These are phyloP conservation scores for Dillenia turbinata DNA, from an alignment of 164 flowering plant genomes.

Conservation along the genomic window DNA sequence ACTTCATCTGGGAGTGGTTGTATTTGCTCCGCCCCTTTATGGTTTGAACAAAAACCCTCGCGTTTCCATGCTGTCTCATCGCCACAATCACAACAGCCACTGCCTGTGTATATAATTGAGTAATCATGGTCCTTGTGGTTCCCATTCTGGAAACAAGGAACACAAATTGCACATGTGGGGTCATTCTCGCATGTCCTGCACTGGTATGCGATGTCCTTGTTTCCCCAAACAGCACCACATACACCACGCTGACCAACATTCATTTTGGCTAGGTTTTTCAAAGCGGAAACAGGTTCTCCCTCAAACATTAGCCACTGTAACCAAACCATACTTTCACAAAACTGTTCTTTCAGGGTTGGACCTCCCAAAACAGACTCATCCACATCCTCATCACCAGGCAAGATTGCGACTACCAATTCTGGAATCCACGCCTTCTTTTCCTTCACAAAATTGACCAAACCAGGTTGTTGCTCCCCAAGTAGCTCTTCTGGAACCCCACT, in stretches of 20 bases:
- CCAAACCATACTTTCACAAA: slow-evolving; percentile 68
- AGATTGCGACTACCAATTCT: slow-evolving; percentile 53
- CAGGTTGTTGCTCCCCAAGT: slow-evolving; percentile 29
- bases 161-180: slow-evolving; percentile 97
- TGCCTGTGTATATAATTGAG: slow-evolving; percentile 76
- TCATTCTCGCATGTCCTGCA: slow-evolving; percentile 92
- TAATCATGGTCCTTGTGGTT: slow-evolving; percentile 88
- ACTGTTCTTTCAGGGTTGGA: slow-evolving; percentile 29
- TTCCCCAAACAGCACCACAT: slow-evolving; percentile 96
- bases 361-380: slow-evolving; percentile 16
- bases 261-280: slow-evolving; percentile 39
- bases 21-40: slow-evolving; percentile 90
- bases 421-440: slow-evolving; percentile 28
- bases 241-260: slow-evolving; percentile 75
- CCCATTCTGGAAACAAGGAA: slow-evolving; percentile 95
- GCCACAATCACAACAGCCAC: slow-evolving; percentile 99
- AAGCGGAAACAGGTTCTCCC: slow-evolving; percentile 43
- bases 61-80: slow-evolving; percentile 97
- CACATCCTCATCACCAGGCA: slow-evolving; percentile 57
- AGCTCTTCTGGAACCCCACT: slow-evolving; percentile 54
- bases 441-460: slow-evolving; percentile 53
- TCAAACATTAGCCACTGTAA: slow-evolving; percentile 95
- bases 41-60: slow-evolving; percentile 92
- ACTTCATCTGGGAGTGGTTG: slow-evolving; percentile 65
- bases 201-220: slow-evolving; percentile 75